These are phyloP conservation scores for Pontederia crassipes DNA, from an alignment of 176 grass and related monocot species.

Conservation along the genomic window DNA sequence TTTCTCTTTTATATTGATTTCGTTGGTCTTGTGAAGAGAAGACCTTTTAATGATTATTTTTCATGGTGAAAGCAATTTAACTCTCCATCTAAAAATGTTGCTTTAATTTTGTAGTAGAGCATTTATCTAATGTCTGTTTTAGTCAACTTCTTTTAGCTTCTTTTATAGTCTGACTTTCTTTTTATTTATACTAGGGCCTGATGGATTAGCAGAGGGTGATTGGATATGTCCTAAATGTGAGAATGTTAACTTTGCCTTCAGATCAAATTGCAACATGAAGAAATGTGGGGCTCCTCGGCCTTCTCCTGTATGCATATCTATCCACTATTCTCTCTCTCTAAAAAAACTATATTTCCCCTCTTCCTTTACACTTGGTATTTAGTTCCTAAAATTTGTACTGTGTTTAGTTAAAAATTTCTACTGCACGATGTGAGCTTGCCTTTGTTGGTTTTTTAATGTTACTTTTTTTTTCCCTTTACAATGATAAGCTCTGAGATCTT, in stretches of 20 bases:
- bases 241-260: slow-evolving; percentile 83
- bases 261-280: slow-evolving; percentile 96
- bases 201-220: slow-evolving; percentile 78
- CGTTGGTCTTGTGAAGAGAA: no score
- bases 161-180: background rate
- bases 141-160: slow-evolving; percentile 10
- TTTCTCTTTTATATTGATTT: no score
- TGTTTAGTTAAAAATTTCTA: no score
- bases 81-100: no score
- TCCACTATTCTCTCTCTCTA: background rate
- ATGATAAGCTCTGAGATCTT: no score
- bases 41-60: no score
- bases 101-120: background rate
- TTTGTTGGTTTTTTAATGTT: no score
- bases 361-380: background rate
- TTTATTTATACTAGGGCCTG: slow-evolving; percentile 42
- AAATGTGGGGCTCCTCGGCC: slow-evolving; percentile 44
- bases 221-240: slow-evolving; percentile 87
- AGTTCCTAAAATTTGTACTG: no score
- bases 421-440: no score
- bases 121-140: background rate
- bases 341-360: background rate
- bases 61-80: no score
- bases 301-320: background rate
- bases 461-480: background rate